Conservation (phyloP, 1,284 basidiomycete genomes). For the Mixia osmundae region DNA sequence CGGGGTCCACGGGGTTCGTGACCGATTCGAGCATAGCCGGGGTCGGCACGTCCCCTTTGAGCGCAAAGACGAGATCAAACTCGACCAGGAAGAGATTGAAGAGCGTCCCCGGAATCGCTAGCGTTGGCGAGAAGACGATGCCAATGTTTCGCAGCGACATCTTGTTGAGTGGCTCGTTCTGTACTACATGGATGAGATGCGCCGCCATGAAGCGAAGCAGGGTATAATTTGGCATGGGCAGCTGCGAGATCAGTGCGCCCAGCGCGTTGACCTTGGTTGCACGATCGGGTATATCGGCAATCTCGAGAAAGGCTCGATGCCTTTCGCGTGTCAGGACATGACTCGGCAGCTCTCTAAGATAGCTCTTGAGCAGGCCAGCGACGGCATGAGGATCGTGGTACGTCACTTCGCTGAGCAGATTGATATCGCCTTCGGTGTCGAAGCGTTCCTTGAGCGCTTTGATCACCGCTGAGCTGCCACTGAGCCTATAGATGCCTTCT, state of each 20-base stretch:
- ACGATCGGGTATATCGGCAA: constrained; percentile 72
- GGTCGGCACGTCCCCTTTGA: constrained; percentile 24
- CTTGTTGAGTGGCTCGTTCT: constrained; percentile 74
- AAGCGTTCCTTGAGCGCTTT: constrained; percentile 81
- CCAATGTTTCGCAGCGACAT: constrained; percentile 98
- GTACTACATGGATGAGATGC: constrained; percentile 86
- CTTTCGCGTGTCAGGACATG: constrained; percentile 78
- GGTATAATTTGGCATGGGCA: constrained; percentile 82
- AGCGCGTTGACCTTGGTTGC: constrained; percentile 71
- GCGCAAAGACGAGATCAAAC: constrained; percentile 69
- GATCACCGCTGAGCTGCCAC: constrained; percentile 42
- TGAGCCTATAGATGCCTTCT: constrained; percentile 85
- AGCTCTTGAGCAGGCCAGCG: constrained; percentile 71
- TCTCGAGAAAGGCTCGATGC: constrained; percentile 62
- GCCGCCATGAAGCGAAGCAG: constrained; percentile 63
- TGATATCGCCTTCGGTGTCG: constrained; percentile 78
- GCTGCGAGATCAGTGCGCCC: constrained; percentile 53
- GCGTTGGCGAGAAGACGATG: constrained; percentile 86
- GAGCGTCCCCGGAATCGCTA: constrained; percentile 81
- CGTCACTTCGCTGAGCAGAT: constrained; percentile 59
- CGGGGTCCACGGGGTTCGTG: constrained; percentile 22
- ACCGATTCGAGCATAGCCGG: constrained; percentile 1
- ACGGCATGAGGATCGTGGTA: constrained; percentile 90
- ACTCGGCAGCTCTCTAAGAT: constrained; percentile 65
- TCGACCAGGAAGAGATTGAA: constrained; percentile 79